A percentile compares a stretch with the other conserved stretches of the same genome.
These are phyloP conservation scores for Petunia axillaris DNA, from an alignment of 257 asterid genomes.

Conservation along the genomic window DNA sequence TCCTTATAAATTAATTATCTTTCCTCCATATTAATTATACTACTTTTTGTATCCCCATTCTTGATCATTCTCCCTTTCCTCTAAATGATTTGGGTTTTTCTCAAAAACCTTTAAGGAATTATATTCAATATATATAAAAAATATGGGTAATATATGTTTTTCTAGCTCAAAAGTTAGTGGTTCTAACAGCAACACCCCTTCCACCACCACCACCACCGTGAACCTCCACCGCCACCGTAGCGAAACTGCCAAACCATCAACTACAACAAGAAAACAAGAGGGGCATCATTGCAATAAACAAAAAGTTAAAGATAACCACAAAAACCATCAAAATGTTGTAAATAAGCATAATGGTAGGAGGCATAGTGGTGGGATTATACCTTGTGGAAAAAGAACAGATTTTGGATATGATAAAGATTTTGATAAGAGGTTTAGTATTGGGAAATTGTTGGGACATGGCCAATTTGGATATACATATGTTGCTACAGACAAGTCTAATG, in stretches of 20 bases:
- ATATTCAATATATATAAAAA: not conserved
- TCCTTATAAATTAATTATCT: slow-evolving; percentile 25
- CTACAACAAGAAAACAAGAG: slow-evolving; percentile 40
- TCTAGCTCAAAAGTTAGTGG: slow-evolving; percentile 71
- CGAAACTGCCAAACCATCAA: not conserved
- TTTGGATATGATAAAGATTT: slow-evolving; percentile 88
- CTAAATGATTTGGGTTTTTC: not conserved
- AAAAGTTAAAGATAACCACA: slow-evolving; percentile 39
- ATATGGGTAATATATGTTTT: slow-evolving; percentile 77
- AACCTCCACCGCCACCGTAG: slow-evolving; percentile 35
- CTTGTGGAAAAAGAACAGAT: slow-evolving; percentile 82
- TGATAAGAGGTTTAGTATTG: slow-evolving; percentile 56
- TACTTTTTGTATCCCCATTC: not conserved
- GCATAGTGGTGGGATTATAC: slow-evolving; percentile 59
- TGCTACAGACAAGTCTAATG: slow-evolving; percentile 66
- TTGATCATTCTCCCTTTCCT: not conserved
- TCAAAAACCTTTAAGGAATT: slow-evolving; percentile 17
- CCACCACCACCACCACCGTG: slow-evolving; percentile 34
- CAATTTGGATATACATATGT: slow-evolving; percentile 87
- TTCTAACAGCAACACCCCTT: slow-evolving; percentile 59
- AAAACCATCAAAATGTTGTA: slow-evolving; percentile 35
- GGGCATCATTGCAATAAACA: slow-evolving; percentile 37
- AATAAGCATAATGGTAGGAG: slow-evolving; percentile 41
- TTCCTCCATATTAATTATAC: not conserved
- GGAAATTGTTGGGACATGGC: slow-evolving; percentile 87